Evolutionary conservation across 202 grass and related monocot species (phyloP).

Genomic region (Panicum virgatum): DNA sequence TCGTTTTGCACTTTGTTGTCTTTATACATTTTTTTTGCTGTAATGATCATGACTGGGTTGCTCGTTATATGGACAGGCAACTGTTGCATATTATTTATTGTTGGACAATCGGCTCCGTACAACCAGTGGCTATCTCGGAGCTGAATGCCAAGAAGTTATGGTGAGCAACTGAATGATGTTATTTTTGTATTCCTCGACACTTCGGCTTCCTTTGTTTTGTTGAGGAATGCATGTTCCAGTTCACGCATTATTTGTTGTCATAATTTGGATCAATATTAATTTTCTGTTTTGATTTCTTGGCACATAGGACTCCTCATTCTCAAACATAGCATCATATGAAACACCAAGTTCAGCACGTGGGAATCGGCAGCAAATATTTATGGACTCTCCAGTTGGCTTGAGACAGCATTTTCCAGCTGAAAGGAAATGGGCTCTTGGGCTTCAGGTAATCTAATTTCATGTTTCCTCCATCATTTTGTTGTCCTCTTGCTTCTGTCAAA

Average conservation of each 20-base stretch:
- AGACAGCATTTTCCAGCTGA: slow-evolving; percentile 70
- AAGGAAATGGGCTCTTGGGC: slow-evolving; percentile 97
- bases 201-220: neutral
- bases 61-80: slow-evolving; percentile 60
- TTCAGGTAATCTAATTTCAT: slow-evolving; percentile 66
- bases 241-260: neutral
- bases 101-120: slow-evolving; percentile 82
- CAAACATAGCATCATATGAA: slow-evolving; percentile 50
- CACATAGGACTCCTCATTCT: slow-evolving; percentile 61
- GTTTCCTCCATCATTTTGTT: slow-evolving; percentile 5
- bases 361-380: slow-evolving; percentile 56
- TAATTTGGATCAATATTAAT: slow-evolving; percentile 18
- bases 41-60: slow-evolving; percentile 26
- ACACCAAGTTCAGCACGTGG: slow-evolving; percentile 56
- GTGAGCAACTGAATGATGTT: slow-evolving; percentile 32
- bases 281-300: slow-evolving; percentile 35
- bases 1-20: neutral
- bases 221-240: neutral
- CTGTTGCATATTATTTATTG: slow-evolving; percentile 93
- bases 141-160: slow-evolving; percentile 86
- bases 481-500: neutral
- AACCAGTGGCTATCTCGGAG: slow-evolving; percentile 88
- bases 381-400: slow-evolving; percentile 70
- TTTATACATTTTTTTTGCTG: slow-evolving; percentile 2
- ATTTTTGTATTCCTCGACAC: slow-evolving; percentile 8